Percentiles rank a stretch among this genome's conserved stretches.
phyloP scores from a whole-genome alignment of 2,329 filamentous ascomycete species.

The Trichoderma pleuroti region DNA sequence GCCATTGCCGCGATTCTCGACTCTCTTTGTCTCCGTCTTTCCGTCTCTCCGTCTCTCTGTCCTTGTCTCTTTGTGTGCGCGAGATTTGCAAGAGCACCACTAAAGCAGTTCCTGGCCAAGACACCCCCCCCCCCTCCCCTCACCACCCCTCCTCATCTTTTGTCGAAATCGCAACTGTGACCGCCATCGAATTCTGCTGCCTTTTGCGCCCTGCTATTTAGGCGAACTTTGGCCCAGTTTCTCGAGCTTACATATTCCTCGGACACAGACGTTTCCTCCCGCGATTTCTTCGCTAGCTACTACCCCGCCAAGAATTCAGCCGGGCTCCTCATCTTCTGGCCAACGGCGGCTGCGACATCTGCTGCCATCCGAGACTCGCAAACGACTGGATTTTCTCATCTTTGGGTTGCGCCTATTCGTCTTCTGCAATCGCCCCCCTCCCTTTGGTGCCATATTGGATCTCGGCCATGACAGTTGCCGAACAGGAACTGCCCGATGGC shows the following conservation, averaged over 20 bases:
- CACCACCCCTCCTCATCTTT: neutral
- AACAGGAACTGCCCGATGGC: conserved; percentile 26
- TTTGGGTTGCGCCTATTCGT: neutral
- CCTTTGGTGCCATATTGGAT: neutral
- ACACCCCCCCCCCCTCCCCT: neutral
- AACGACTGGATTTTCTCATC: neutral
- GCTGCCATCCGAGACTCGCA: neutral
- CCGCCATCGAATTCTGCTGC: neutral
- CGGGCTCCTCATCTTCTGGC: neutral
- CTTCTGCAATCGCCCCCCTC: neutral
- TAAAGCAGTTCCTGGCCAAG: neutral
- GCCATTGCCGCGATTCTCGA: neutral
- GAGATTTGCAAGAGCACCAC: neutral
- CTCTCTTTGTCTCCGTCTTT: neutral
- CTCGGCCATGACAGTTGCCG: conserved; percentile 29
- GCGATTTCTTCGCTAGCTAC: neutral
- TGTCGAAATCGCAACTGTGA: neutral
- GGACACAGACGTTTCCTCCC: neutral
- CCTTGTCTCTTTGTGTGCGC: neutral
- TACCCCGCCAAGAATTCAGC: conserved; percentile 7
- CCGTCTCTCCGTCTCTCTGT: neutral
- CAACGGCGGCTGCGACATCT: neutral
- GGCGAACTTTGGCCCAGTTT: neutral
- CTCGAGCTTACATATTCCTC: neutral
- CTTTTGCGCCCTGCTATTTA: neutral